These are phyloP conservation scores for Trichoderma sp. DNA, from an alignment of 2,329 filamentous ascomycete genomes.

Conservation along the genomic window DNA sequence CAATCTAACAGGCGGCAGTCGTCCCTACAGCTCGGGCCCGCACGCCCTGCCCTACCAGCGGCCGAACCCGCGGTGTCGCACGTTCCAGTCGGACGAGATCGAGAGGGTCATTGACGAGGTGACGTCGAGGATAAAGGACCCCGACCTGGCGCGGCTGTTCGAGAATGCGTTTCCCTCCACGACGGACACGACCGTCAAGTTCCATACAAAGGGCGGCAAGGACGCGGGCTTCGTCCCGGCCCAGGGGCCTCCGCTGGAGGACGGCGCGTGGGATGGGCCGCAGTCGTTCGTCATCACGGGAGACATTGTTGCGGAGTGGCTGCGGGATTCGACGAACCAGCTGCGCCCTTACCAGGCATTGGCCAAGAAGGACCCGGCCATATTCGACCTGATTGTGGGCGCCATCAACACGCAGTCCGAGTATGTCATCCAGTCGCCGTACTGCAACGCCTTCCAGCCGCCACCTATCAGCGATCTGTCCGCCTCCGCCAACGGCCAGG, in stretches of 20 bases:
- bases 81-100: slow-evolving; percentile 83
- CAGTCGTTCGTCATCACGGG: slow-evolving; percentile 94
- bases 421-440: slow-evolving; percentile 90
- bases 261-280: slow-evolving; percentile 74
- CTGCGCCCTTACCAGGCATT: slow-evolving; percentile 85
- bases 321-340: slow-evolving; percentile 92
- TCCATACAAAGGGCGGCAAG: slow-evolving; percentile 69
- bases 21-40: slow-evolving; percentile 77
- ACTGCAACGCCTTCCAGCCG: slow-evolving; percentile 98
- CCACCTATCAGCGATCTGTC: slow-evolving; percentile 78
- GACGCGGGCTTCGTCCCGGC: slow-evolving; percentile 44
- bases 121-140: slow-evolving; percentile 76
- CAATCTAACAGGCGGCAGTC: slow-evolving; percentile 50
- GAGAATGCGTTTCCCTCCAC: slow-evolving; percentile 90
- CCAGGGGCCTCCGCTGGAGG: slow-evolving; percentile 45
- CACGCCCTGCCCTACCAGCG: slow-evolving; percentile 83
- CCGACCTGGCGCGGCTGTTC: slow-evolving; percentile 87
- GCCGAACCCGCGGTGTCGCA: slow-evolving; percentile 78
- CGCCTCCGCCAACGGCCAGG: slow-evolving; percentile 75
- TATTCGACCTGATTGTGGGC: slow-evolving; percentile 81
- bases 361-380: slow-evolving; percentile 75
- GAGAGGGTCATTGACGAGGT: slow-evolving; percentile 86
- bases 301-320: slow-evolving; percentile 91
- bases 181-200: slow-evolving; percentile 85
- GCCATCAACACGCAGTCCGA: slow-evolving; percentile 96